Evolutionary conservation across 768 basidiomycete genomes (phyloP), one percentile per base, ranked within the genome.

Genomic region (Kondoa subrosea): DNA sequence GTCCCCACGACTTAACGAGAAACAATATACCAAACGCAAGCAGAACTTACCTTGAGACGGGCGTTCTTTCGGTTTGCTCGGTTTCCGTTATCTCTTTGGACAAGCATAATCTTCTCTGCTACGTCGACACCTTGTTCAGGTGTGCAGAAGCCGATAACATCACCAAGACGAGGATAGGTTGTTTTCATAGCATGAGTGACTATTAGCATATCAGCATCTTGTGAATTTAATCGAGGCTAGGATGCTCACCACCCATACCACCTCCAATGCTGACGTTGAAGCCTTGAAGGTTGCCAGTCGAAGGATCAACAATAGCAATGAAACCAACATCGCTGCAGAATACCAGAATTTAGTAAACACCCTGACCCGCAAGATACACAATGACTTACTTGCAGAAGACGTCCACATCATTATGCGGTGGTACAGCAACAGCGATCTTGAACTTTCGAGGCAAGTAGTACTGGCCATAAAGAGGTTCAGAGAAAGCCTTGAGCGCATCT

Each of bases 111-210:
- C 76, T 87, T 87, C 80, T 99, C 92, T 8, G 91, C 91, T 2
- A 93, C 86, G 68, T 83, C 80, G 73, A 82, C 82, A 65, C 88
- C 91, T 75, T 97, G 86, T 65, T 91, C 89, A 3, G 83, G 79
- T 1, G 87, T 88, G 74, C 90, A 91, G 81, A 97, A 99, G 64
- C 95, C 95, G 70, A 99, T 83, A 60, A 95, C 78, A 73, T 86
- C 86, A 31, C 84, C 91, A 58, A 85, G 77, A 65, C 95, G 86
- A 59, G 95, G 95, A 76, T 97, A 97, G 0, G 95, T 99, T 81
- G 95, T 92, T 81, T 96, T 97, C 82, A 90, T 93, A 34, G 91
- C 91, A 73, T 97, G 93, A 0, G 95, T 97, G 57, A 96, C 95
- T 77, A n/a, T n/a, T n/a, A n/a, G n/a, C n/a, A n/a, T n/a, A n/a